phyloP scores from a whole-genome alignment of 2,329 filamentous ascomycete species.

The Aaosphaeria pasadenensis region DNA sequence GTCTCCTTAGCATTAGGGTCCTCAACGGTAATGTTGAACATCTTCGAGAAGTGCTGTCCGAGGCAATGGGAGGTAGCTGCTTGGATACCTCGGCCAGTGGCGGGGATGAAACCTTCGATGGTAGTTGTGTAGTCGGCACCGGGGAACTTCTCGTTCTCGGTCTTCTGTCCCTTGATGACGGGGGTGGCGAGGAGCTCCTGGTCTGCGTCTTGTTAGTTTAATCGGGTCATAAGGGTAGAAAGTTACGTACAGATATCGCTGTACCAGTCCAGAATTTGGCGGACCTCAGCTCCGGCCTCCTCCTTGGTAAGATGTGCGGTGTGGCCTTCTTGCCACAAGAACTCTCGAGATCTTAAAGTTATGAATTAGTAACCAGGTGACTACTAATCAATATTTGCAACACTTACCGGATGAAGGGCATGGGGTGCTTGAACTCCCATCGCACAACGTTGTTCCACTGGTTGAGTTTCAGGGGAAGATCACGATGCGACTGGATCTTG shows the following conservation, averaged over 20 bases:
- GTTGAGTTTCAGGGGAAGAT: conserved; percentile 90
- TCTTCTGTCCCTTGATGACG: conserved; percentile 91
- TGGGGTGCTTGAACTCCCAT: conserved; percentile 89
- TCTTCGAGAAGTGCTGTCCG: conserved; percentile 98
- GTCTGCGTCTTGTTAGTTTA: conserved; percentile 4
- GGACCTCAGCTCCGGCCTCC: conserved; percentile 77
- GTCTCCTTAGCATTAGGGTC: conserved; percentile 69
- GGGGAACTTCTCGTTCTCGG: conserved; percentile 96
- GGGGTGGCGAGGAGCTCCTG: conserved; percentile 92
- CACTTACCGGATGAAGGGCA: conserved; percentile 61
- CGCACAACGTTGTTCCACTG: conserved; percentile 96
- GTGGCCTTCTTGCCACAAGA: conserved; percentile 97
- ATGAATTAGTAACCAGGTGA: no score
- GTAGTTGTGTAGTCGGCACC: conserved; percentile 96
- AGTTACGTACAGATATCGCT: conserved; percentile 67
- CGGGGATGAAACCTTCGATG: conserved; percentile 93
- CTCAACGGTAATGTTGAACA: conserved; percentile 98
- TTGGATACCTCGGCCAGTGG: conserved; percentile 94
- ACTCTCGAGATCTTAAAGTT: conserved; percentile 68
- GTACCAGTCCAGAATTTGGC: conserved; percentile 91
- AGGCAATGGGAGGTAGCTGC: conserved; percentile 92
- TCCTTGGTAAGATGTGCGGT: conserved; percentile 85
- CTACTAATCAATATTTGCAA: background rate
- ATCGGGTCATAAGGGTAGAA: no score
- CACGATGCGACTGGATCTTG: conserved; percentile 95